Evolutionary conservation across 257 asterid species (phyloP), one percentile per base, ranked within the genome.

Genomic region (Thymus mandschuricus): DNA sequence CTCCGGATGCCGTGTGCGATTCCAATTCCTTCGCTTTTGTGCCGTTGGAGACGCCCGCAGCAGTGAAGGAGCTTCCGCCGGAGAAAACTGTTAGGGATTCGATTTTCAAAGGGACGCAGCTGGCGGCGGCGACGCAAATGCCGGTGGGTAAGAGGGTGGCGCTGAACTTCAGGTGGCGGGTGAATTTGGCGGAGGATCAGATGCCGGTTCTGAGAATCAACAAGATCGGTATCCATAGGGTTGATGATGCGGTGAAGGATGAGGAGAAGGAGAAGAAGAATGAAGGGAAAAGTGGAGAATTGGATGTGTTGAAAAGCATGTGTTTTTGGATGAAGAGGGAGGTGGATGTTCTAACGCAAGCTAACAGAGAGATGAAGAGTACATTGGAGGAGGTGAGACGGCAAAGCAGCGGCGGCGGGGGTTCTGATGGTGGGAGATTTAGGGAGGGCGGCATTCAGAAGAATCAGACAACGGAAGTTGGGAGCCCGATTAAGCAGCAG

Each of bases 291-390:
- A n/a, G 3, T 3, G 83, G 83, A 0, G 90, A 92, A 65, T 4
- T 71, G 2, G 93, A 88, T 69, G 57, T 79, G 76, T 60, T 90
- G 49, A 90, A 85, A 74, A 87, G 92, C 10, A 81, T 84, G 87
- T 87, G 88, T 64, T 75, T 75, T 71, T 88, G 90, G 95, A 90
- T 92, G 97, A 87, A 85, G 57, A 87, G 78, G 51, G 97, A 92
- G 78, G 56, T 92, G 85, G 96, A 86, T 71, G 75, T 30, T 62
- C 56, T 88, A 70, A 85, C 84, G 1, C 83, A 78, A 62, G 92
- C 81, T 58, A 90, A 90, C 71, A 70, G 82, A 57, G 95, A 83
- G 76, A 82, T 92, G 95, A 87, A 83, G 68, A 30, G 68, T 29
- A 87, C 75, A 57, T 78, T 92, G 83, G 90, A 82, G 45, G 96